Percentiles rank a stretch among this genome's conserved stretches.
Conservation (phyloP, 768 basidiomycete genomes). For the Cubamyces lactineus region DNA sequence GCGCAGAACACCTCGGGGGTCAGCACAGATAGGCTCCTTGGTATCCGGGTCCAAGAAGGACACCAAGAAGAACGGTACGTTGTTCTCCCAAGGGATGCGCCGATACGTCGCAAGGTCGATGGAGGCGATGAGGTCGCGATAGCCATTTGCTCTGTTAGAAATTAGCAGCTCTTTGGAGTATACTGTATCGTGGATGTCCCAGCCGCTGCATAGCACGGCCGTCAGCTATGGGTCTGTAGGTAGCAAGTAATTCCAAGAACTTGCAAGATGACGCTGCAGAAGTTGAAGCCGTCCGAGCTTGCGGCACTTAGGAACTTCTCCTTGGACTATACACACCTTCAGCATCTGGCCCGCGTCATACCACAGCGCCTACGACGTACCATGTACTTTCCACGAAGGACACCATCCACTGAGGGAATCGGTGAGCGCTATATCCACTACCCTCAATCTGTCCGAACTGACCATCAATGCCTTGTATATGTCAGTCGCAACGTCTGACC, state of each 20-base stretch:
- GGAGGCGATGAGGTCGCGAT: slow-evolving; percentile 82
- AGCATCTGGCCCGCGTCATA: not conserved
- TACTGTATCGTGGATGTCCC: slow-evolving; percentile 90
- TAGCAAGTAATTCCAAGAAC: slow-evolving; percentile 32
- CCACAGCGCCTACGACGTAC: slow-evolving; percentile 39
- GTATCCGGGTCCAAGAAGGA: slow-evolving; percentile 91
- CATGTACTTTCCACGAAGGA: slow-evolving; percentile 95
- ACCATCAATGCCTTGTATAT: slow-evolving; percentile 67
- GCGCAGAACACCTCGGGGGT: slow-evolving; percentile 83
- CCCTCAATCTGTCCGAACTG: slow-evolving; percentile 21
- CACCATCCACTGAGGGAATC: slow-evolving; percentile 74
- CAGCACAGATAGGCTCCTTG: slow-evolving; percentile 71
- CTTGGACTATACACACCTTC: slow-evolving; percentile 64
- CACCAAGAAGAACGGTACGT: slow-evolving; percentile 92
- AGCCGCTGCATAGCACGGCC: slow-evolving; percentile 54
- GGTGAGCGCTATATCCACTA: not conserved
- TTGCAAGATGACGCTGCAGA: slow-evolving; percentile 92
- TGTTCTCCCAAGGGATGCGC: slow-evolving; percentile 88
- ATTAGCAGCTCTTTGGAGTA: slow-evolving; percentile 88
- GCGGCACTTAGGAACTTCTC: slow-evolving; percentile 87
- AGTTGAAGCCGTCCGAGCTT: slow-evolving; percentile 84
- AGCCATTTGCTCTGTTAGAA: slow-evolving; percentile 91
- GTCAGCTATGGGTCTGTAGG: not conserved
- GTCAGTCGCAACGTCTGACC: not conserved
- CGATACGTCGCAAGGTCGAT: slow-evolving; percentile 90